Base-by-base conservation (phyloP, 176 grass and related monocot genomes). In the Triticum turgidum region DNA sequence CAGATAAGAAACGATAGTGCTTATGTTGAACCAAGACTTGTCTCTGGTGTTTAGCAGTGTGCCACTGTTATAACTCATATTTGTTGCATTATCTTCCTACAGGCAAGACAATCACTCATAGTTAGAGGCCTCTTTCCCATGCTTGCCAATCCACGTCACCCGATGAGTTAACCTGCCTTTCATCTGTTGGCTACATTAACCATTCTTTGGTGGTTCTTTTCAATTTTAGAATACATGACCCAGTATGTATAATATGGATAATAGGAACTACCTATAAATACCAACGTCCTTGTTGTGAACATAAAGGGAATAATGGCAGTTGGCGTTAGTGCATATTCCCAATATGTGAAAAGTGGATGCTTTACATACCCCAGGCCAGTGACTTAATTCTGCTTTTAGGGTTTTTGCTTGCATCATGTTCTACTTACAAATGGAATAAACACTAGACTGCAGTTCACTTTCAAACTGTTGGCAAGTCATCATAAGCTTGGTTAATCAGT, bases 231-330 rank as follows among this genome's bases (percentile, higher is more conserved):
- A 76, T 39, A 24, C 24, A 24, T 24, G 24, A 24, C 24, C 24
- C 24, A 24, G 51, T 12, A 21, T 24, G 24, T 37, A 18, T 27
- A 10, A 21, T 47, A 85, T 18, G 11, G 56, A 82, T 11, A 54
- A 69, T 11, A 9, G 17, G 11, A 56, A 69, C 12, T 54, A 21
- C 2, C 8, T 37, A 21, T 51, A 70, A 49, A 21, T 20, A 70
- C 79, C 34, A 86, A 32, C 22, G 61, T 77, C 22, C 20, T 80
- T 66, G 22, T 22, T 82, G 29, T 69, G 44, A 67, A 52, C 30
- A 69, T 69, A 47, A 56, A 17, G 17, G n/a, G 9, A 29, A 24
- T 33, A 21, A 21, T 21, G 24, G 39, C 17, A 65, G 61, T 65
- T 44, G 42, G 42, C 42, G 9, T 44, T 44, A 44, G 10, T 44